Conservation (phyloP, 176 grass and related monocot genomes). For the Puya raimondii region DNA sequence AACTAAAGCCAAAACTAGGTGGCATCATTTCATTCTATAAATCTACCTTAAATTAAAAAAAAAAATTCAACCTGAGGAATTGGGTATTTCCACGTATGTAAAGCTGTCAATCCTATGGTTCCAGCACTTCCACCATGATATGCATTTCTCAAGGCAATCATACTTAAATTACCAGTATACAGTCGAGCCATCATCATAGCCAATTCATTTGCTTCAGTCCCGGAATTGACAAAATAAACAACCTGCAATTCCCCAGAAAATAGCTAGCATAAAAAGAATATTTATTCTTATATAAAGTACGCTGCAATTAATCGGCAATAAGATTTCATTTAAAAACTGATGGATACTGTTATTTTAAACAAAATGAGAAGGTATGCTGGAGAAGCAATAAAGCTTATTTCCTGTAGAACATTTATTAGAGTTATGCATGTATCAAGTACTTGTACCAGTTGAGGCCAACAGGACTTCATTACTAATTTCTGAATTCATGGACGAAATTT, state of each 20-base stretch:
- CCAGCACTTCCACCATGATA: slow-evolving; percentile 94
- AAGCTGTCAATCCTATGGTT: slow-evolving; percentile 71
- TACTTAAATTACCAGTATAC: slow-evolving; percentile 82
- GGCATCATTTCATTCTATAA: neutral
- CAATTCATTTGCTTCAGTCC: slow-evolving; percentile 95
- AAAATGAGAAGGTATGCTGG: slow-evolving; percentile 4
- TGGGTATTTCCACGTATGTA: slow-evolving; percentile 91
- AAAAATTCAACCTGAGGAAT: slow-evolving; percentile 68
- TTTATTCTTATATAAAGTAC: too few species aligned
- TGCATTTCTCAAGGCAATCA: slow-evolving; percentile 89
- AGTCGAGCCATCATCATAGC: slow-evolving; percentile 91
- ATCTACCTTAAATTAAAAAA: neutral
- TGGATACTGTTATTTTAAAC: neutral
- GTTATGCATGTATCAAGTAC: too few species aligned
- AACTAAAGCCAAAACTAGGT: neutral
- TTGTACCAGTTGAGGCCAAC: too few species aligned
- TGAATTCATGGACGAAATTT: neutral
- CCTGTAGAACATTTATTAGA: too few species aligned
- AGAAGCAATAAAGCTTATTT: neutral
- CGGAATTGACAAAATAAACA: slow-evolving; percentile 94
- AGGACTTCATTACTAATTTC: too few species aligned
- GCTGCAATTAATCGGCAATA: too few species aligned
- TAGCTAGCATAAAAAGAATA: neutral
- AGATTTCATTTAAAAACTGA: too few species aligned
- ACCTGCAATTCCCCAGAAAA: slow-evolving; percentile 39